Percentiles rank a stretch among this genome's conserved stretches.
Conservation (phyloP, 2,329 filamentous ascomycete species). For the Zasmidium cellare region DNA sequence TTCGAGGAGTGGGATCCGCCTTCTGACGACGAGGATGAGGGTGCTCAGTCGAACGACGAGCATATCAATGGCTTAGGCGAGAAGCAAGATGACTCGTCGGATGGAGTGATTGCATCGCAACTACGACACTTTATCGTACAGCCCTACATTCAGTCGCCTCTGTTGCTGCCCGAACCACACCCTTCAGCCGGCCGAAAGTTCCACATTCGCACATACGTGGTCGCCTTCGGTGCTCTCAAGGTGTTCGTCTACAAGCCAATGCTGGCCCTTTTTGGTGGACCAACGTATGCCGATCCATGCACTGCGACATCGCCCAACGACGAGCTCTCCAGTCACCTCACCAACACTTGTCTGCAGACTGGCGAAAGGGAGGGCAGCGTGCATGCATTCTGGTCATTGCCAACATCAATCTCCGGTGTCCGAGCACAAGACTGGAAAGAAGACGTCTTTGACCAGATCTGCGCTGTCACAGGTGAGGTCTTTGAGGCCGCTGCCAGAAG, state of each 20-base stretch:
- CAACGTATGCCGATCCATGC: slow-evolving; percentile 68
- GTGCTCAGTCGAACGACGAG: slow-evolving; percentile 29
- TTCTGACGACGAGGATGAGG: slow-evolving; percentile 64
- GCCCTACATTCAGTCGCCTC: slow-evolving; percentile 86
- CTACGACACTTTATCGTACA: slow-evolving; percentile 95
- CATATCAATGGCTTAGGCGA: slow-evolving; percentile 16
- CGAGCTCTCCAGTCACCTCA: slow-evolving; percentile 76
- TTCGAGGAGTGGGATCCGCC: slow-evolving; percentile 91
- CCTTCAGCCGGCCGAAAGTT: slow-evolving; percentile 71
- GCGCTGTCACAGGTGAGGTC: slow-evolving; percentile 68
- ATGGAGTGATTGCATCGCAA: slow-evolving; percentile 77
- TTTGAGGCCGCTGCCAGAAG: slow-evolving; percentile 84
- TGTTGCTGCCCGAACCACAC: slow-evolving; percentile 61
- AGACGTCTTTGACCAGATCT: slow-evolving; percentile 72
- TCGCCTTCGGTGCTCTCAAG: slow-evolving; percentile 73
- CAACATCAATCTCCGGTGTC: slow-evolving; percentile 37
- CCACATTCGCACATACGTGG: slow-evolving; percentile 89
- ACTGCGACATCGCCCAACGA: slow-evolving; percentile 36
- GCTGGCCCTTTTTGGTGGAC: slow-evolving; percentile 87
- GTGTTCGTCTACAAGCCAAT: slow-evolving; percentile 88
- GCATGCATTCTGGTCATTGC: slow-evolving; percentile 71
- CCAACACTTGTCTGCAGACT: slow-evolving; percentile 88
- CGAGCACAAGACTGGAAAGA: slow-evolving; percentile 50
- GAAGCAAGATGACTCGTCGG: slow-evolving; percentile 35
- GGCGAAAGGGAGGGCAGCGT: slow-evolving; percentile 64